Evolutionary conservation across 208 protist genomes (phyloP), one percentile per base, ranked within the genome.

Genomic region (Plasmodiophora brassicae): DNA sequence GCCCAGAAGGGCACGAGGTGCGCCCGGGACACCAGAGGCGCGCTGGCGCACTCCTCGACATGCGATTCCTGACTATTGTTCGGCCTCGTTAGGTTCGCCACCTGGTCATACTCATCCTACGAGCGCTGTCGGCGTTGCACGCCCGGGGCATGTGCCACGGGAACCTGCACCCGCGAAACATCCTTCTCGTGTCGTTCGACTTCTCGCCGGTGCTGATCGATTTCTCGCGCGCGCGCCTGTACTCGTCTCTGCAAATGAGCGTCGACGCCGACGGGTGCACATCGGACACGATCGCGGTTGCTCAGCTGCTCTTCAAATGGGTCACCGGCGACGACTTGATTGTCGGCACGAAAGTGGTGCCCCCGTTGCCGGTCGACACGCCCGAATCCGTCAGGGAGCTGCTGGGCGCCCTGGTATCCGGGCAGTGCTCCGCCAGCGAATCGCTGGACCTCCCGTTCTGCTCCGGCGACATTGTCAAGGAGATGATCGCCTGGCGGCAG

Each of bases 401-500:
- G 20, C n/a, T 78, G 41, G 65, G 41, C 41, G 65, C 65, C 20
- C 65, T 78, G 5, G 41, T 78, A 78, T 78, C 65, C 5, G 65
- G n/a, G n/a, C 5, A 78, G 41, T 78, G 65, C n/a, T 78, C 65
- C 41, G 65, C 65, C 65, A 38, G 14, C n/a, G 41, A 78, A 44
- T n/a, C 65, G 14, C n/a, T 78, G 5, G 65, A 78, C 41, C 41
- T 78, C 32, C 32, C 65, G n/a, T 78, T 78, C 65, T 78, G 65
- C n/a, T 44, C 32, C n/a, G 65, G 65, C 65, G 65, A 78, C n/a
- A 78, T 78, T 78, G 65, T 78, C 65, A 78, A 78, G 41, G 65
- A 78, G 41, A 78, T 78, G 65, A 5, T 78, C 20, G 5, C 65
- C 20, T 5, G 32, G 20, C 5, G 65, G 5, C 65, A 78, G n/a